Evolutionary conservation across 2,329 filamentous ascomycete genomes (phyloP), one percentile per base, ranked within the genome.

Genomic region (Metarhizium humberi): DNA sequence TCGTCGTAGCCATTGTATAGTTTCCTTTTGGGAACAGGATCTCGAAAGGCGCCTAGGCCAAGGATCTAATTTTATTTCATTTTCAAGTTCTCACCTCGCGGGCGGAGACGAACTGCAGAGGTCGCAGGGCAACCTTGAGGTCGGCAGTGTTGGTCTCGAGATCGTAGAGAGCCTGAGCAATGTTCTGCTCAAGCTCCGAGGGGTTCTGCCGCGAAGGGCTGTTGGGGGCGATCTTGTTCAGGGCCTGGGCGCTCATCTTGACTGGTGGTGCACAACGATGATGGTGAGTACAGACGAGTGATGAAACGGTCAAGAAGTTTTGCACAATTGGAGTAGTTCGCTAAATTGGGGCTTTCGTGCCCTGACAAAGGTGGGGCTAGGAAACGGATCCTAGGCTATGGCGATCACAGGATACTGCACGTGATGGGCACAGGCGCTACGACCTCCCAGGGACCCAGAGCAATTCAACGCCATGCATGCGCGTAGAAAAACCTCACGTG

Each of bases 111-210:
- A 99, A 92, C 85, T 99, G 94, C 79, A 99, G 87, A 77, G 94
- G 94, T 74, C 94, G 88, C 74, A 99, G 88, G 69, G 91, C 88
- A 72, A 84, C 85, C 88, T 92, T 95, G 80, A 99, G 89, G 80
- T 99, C 94, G 76, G 91, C 82, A 73, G 94, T 96, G 87, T 96
- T 96, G 82, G 86, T 92, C 90, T 99, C 94, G 79, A 99, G 90
- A 74, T 99, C 94, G 83, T 88, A 95, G 66, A 99, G 90, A 80
- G 94, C 94, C 79, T 87, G 88, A 75, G 94, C 94, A 76, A 99
- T 95, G 84, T 81, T 90, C 78, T 84, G 86, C 90, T 99, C 94
- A 69, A 97, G 87, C 87, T 99, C 94, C 67, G 90, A 95, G 68
- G 94, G 94, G 80, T 87, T 95, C 77, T 88, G 84, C 83, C 90